Percentiles rank a stretch among this genome's conserved stretches.
Conservation (phyloP, 169 alveolate genomes). For the Babesia caballi region DNA sequence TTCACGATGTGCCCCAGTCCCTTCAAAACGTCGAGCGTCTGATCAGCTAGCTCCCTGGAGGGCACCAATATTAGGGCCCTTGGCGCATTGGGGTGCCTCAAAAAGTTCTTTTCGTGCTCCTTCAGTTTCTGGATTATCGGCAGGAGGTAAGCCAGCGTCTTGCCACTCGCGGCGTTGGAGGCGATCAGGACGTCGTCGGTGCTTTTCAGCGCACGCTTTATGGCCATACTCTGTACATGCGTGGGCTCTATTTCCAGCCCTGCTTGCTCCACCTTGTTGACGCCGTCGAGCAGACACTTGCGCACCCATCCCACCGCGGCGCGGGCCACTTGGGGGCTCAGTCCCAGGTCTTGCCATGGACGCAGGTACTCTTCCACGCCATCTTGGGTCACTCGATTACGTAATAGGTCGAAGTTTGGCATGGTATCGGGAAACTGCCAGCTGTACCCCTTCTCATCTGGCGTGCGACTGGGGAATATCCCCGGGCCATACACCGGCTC, state of each 20-base stretch:
- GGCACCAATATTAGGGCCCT: conserved; percentile 55
- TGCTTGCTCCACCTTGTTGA: background rate
- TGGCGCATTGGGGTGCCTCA: conserved; percentile 44
- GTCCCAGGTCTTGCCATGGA: conserved; percentile 41
- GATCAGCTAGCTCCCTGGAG: conserved; percentile 39
- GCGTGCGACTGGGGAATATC: conserved; percentile 16
- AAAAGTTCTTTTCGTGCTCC: conserved; percentile 13
- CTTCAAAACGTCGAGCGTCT: conserved; percentile 39
- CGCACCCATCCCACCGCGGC: conserved; percentile 56
- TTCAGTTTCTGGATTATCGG: conserved; percentile 57
- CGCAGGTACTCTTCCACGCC: background rate
- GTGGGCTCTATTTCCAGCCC: conserved; percentile 37
- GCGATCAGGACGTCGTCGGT: conserved; percentile 23
- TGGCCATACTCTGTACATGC: conserved; percentile 47
- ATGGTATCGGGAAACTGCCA: conserved; percentile 14
- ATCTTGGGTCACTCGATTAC: conserved; percentile 11
- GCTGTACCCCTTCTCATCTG: background rate
- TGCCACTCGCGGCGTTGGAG: conserved; percentile 54
- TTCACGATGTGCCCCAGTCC: conserved; percentile 47
- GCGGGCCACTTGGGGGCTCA: conserved; percentile 18
- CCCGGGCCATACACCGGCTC: conserved; percentile 6
- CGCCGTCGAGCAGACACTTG: background rate
- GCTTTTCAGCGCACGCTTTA: conserved; percentile 15
- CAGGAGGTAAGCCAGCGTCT: conserved; percentile 49
- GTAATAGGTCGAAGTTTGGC: background rate